Conservation (phyloP, 768 basidiomycete species). For the Leccinum rimulosum region DNA sequence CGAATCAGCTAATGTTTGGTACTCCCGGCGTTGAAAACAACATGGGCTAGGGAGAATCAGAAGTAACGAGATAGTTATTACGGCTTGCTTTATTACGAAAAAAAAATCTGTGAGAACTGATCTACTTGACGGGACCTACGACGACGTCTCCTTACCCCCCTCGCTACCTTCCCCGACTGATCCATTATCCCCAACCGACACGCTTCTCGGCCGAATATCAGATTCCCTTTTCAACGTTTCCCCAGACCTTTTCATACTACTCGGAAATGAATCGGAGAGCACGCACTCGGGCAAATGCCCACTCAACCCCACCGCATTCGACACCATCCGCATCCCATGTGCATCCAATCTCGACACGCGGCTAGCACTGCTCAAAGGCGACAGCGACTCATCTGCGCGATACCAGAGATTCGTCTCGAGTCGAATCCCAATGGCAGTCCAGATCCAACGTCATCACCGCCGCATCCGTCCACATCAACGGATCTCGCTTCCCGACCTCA, state of each 20-base stretch:
- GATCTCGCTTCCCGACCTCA: slow-evolving; percentile 25
- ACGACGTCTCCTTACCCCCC: no score
- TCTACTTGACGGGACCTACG: no score
- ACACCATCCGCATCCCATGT: slow-evolving; percentile 46
- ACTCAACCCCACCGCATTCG: slow-evolving; percentile 45
- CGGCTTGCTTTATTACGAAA: no score
- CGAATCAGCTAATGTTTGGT: no score
- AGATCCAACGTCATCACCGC: background rate
- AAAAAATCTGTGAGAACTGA: no score
- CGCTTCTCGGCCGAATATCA: slow-evolving; percentile 7
- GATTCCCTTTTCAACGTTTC: slow-evolving; percentile 59
- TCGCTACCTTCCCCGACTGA: no score
- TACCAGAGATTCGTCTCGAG: slow-evolving; percentile 44
- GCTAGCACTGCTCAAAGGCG: slow-evolving; percentile 41
- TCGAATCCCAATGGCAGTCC: slow-evolving; percentile 18
- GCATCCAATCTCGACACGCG: slow-evolving; percentile 55
- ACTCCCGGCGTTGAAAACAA: no score
- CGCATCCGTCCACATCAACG: slow-evolving; percentile 36
- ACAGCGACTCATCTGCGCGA: slow-evolving; percentile 12
- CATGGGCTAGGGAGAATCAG: no score
- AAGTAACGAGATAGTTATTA: no score
- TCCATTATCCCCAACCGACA: no score
- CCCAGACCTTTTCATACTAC: slow-evolving; percentile 42
- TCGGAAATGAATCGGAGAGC: slow-evolving; percentile 51
- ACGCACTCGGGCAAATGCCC: slow-evolving; percentile 40